phyloP scores from a whole-genome alignment of 2,329 filamentous ascomycete genomes.

The Aureobasidium pullulans region DNA sequence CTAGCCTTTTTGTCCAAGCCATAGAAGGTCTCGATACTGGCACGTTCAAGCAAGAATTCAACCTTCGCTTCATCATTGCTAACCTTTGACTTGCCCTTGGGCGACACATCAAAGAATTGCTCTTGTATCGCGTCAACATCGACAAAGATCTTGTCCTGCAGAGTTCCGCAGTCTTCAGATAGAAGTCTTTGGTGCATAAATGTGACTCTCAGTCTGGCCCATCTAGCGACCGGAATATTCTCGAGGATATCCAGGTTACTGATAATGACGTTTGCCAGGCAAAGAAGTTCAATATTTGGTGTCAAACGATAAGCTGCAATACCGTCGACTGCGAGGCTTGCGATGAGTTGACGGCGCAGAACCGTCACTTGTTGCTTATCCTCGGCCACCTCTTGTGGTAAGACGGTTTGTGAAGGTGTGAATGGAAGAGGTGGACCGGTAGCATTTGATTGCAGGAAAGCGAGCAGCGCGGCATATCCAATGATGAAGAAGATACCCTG shows the following conservation, averaged over 20 bases:
- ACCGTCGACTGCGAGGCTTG: constrained; percentile 69
- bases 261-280: constrained; percentile 59
- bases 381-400: constrained; percentile 41
- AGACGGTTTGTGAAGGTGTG: constrained; percentile 40
- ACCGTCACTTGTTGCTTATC: constrained; percentile 30
- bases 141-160: constrained; percentile 55
- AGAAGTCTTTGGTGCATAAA: constrained; percentile 65
- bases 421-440: constrained; percentile 75
- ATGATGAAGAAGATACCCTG: constrained; percentile 44
- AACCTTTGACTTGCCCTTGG: constrained; percentile 21
- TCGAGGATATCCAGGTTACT: constrained; percentile 42
- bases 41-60: constrained; percentile 72
- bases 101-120: constrained; percentile 23
- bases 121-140: constrained; percentile 52
- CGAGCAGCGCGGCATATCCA: constrained; percentile 63
- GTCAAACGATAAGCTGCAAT: constrained; percentile 79
- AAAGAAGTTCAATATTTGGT: constrained; percentile 76
- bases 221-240: constrained; percentile 43
- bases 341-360: constrained; percentile 55
- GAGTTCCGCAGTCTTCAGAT: constrained; percentile 51
- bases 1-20: constrained; percentile 71
- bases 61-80: constrained; percentile 41
- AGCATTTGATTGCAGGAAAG: constrained; percentile 79
- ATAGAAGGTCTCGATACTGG: constrained; percentile 76
- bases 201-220: constrained; percentile 63